Base-by-base conservation (phyloP, 2,329 filamentous ascomycete species). In the Clathrospora elynae region DNA sequence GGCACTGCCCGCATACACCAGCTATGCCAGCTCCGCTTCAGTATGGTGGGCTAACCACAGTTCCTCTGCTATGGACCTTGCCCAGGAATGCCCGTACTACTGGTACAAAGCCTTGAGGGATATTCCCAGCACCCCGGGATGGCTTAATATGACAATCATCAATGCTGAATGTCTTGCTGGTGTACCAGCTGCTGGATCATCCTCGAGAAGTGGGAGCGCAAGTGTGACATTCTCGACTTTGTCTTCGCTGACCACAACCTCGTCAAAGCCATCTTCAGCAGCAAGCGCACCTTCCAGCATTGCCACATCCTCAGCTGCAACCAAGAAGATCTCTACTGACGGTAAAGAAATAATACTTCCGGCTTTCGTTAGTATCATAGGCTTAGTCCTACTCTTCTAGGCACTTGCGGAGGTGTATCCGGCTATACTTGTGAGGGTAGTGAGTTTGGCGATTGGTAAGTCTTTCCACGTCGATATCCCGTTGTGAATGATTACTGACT, bases 11-110 rank as follows among this genome's bases (percentile, higher is more conserved):
- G 36, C 26, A 33, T 40, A 40, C 22, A 32, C 13, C 28, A 32
- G 28, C 13, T 40, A 32, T 33, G 28, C 36, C 26, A 33, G 36
- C 11, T 40, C 36, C 19, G 36, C 36, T 24, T 40, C 36, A n/a
- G 14, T 25, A 25, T 40, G 28, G 28, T 40, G 36, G 36, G 19
- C 28, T 24, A 18, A 32, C 6, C 36, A 40, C 14, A 33, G 36
- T 19, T 40, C 36, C 14, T 25, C 28, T 25, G 36, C 36, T 7
- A 24, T 40, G n/a, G 28, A 40, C 2, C 36, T 40, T 26, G 36
- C 36, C 5, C 6, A 25, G 28, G 36, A 40, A 19, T 40, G 36
- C 19, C 36, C 36, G 28, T 9, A 40, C 13, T 26, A 40, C 22
- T 40, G 36, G 36, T 38, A 30, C 25, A 18, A 29, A 4, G 35